Conservation (phyloP, 495 filamentous ascomycete genomes). For the Penicillium turbatum region DNA sequence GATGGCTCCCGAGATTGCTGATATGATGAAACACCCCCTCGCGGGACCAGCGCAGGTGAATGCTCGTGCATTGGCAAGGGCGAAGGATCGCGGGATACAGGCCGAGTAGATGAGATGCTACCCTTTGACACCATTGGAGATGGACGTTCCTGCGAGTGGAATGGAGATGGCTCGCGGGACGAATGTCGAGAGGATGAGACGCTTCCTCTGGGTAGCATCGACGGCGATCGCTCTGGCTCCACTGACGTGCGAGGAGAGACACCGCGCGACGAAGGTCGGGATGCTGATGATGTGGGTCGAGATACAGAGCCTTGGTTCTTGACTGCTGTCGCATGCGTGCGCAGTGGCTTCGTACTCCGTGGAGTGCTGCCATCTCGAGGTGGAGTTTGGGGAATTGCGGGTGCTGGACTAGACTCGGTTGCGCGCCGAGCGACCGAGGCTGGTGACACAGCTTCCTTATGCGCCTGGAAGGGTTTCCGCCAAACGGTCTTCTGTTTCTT, state of each 20-base stretch:
- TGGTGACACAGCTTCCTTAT: slow-evolving; percentile 48
- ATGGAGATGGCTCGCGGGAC: slow-evolving; percentile 37
- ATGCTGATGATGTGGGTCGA: slow-evolving; percentile 28
- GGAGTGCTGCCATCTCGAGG: slow-evolving; percentile 38
- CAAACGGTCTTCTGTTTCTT: slow-evolving; percentile 50
- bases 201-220: slow-evolving; percentile 27
- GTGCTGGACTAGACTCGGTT: slow-evolving; percentile 29
- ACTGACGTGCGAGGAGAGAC: slow-evolving; percentile 26
- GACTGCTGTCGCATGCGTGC: slow-evolving; percentile 37
- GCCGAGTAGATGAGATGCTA: slow-evolving; percentile 2
- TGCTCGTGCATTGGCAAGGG: slow-evolving; percentile 27
- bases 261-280: slow-evolving; percentile 29
- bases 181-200: slow-evolving; percentile 27
- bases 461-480: slow-evolving; percentile 52
- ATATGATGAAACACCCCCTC: slow-evolving; percentile 1
- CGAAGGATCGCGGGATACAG: slow-evolving; percentile 29
- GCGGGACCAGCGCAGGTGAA: slow-evolving; percentile 1
- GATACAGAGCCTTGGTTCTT: slow-evolving; percentile 36
- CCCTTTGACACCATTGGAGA: background rate
- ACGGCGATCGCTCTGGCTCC: slow-evolving; percentile 28
- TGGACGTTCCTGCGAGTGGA: slow-evolving; percentile 4
- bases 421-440: slow-evolving; percentile 32
- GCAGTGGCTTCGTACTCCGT: slow-evolving; percentile 35
- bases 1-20: slow-evolving; percentile 4
- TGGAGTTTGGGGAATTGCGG: slow-evolving; percentile 46